Evolutionary conservation across 768 basidiomycete genomes (phyloP).

Genomic region (Neoboletus brunneissimus): DNA sequence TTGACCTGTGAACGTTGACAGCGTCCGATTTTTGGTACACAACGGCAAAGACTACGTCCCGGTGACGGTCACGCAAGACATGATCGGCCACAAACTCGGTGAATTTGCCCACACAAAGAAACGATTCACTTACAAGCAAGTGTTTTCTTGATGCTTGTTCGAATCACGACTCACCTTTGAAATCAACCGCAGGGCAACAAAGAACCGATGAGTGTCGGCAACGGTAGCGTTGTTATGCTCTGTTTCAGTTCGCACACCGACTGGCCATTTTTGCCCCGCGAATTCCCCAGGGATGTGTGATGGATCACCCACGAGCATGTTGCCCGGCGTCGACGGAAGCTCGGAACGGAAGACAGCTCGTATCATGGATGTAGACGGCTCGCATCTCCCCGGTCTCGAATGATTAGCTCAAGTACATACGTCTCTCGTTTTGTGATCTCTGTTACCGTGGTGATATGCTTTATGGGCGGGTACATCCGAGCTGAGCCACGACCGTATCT

Average conservation of each 20-base stretch:
- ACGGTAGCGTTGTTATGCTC: neutral
- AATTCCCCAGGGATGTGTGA: neutral
- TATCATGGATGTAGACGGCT: neutral
- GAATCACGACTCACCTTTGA: neutral
- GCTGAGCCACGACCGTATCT: slow-evolving; percentile 12
- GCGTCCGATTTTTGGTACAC: slow-evolving; percentile 88
- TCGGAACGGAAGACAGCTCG: neutral
- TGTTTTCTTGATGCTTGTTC: slow-evolving; percentile 18
- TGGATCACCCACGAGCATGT: neutral
- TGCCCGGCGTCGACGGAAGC: neutral
- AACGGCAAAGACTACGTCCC: slow-evolving; percentile 91
- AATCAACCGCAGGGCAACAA: slow-evolving; percentile 34
- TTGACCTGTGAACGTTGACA: slow-evolving; percentile 27
- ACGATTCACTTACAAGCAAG: slow-evolving; percentile 81
- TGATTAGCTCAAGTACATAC: neutral
- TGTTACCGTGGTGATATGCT: slow-evolving; percentile 33
- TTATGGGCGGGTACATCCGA: slow-evolving; percentile 31
- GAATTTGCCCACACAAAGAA: slow-evolving; percentile 93
- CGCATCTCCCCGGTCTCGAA: neutral
- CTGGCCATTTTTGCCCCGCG: neutral
- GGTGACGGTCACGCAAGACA: slow-evolving; percentile 87
- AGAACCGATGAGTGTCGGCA: slow-evolving; percentile 30
- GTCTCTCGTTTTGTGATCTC: neutral
- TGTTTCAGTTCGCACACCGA: neutral
- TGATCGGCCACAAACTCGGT: slow-evolving; percentile 98